A percentile compares a stretch with the other conserved stretches of the same genome.
phyloP scores from a whole-genome alignment of 2,329 filamentous ascomycete species.

The Madurella fahalii region DNA sequence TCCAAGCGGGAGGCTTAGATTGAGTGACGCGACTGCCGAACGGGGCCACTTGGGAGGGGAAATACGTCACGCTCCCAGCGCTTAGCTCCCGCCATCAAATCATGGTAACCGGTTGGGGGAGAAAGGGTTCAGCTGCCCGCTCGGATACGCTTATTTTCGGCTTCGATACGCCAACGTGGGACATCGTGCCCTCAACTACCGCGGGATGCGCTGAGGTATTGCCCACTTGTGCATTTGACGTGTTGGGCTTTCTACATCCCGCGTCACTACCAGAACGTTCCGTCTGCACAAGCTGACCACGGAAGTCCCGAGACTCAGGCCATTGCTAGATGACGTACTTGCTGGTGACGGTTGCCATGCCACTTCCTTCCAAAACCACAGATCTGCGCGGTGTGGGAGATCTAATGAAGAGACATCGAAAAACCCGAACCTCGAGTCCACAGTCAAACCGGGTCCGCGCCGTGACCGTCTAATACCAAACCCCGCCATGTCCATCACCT shows the following conservation, averaged over 20 bases:
- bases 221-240: background rate
- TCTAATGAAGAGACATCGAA: too few species aligned
- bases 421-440: too few species aligned
- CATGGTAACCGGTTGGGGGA: background rate
- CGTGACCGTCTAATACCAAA: background rate
- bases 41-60: slow-evolving; percentile 12
- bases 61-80: slow-evolving; percentile 23
- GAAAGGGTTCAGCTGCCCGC: too few species aligned
- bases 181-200: background rate
- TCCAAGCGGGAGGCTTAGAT: slow-evolving; percentile 10
- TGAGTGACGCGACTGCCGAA: slow-evolving; percentile 18
- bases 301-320: too few species aligned
- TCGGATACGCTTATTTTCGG: too few species aligned
- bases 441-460: too few species aligned
- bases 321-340: too few species aligned
- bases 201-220: background rate
- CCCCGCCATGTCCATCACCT: slow-evolving; percentile 1
- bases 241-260: background rate
- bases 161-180: background rate
- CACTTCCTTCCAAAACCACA: too few species aligned
- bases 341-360: too few species aligned
- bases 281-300: too few species aligned
- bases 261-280: too few species aligned
- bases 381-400: too few species aligned
- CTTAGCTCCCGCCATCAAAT: background rate